phyloP scores from a whole-genome alignment of 176 grass and related monocot genomes.

The Raddia distichophylla region DNA sequence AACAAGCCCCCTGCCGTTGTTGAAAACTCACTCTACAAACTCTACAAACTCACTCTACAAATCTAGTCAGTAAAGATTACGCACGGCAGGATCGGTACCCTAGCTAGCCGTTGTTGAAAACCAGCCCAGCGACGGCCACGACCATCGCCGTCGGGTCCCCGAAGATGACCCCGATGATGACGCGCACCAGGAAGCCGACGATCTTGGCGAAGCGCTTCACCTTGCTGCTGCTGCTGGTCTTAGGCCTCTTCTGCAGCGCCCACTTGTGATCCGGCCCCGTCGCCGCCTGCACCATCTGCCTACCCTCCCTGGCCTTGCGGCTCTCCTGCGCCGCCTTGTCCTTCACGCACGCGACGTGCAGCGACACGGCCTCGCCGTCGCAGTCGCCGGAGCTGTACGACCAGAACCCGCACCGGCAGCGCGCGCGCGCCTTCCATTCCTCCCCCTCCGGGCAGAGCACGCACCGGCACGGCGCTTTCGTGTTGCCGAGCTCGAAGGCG shows the following conservation, averaged over 20 bases:
- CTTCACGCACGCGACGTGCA: slow-evolving; percentile 26
- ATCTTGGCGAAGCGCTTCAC: slow-evolving; percentile 10
- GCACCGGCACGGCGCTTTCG: background rate
- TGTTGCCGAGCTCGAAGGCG: background rate
- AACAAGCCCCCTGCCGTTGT: too few species aligned
- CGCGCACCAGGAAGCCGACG: background rate
- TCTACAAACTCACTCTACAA: too few species aligned
- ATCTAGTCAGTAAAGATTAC: too few species aligned
- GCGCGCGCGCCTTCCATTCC: too few species aligned
- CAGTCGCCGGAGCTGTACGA: background rate
- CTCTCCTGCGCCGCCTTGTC: background rate
- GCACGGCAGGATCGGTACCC: too few species aligned
- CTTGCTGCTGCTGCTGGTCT: background rate
- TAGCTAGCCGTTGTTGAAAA: background rate
- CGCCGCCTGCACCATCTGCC: background rate
- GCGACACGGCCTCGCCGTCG: slow-evolving; percentile 1
- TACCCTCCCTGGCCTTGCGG: too few species aligned
- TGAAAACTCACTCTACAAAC: too few species aligned
- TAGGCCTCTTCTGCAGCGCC: background rate
- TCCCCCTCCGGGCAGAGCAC: background rate
- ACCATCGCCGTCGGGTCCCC: slow-evolving; percentile 21
- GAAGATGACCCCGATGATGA: slow-evolving; percentile 5
- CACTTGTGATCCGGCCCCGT: background rate
- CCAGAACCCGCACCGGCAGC: background rate
- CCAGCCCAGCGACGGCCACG: background rate